These are phyloP conservation scores for Catenaria anguillulae DNA, from an alignment of 371 early-diverging fungal species.

Conservation along the genomic window DNA sequence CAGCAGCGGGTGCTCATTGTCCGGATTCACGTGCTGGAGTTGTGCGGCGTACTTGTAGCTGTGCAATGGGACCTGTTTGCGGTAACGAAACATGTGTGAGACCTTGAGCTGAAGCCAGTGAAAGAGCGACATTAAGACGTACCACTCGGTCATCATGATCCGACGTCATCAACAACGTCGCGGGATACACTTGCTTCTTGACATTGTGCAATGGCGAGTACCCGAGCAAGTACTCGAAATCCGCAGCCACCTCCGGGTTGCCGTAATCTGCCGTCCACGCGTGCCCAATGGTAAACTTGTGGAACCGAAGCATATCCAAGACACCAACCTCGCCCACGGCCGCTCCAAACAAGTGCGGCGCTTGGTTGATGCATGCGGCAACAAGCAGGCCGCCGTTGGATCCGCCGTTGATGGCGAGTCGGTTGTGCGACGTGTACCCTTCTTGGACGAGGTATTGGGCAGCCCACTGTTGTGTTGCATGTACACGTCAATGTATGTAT, in stretches of 20 bases:
- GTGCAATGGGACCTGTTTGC: constrained; percentile 31
- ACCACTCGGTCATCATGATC: constrained; percentile 34
- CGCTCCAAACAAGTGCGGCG: constrained; percentile 35
- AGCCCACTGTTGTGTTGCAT: no score
- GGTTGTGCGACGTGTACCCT: constrained; percentile 25
- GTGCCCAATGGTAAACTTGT: constrained; percentile 32
- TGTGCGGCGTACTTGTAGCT: constrained; percentile 44
- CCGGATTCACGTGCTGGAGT: constrained; percentile 30
- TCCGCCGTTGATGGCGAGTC: constrained; percentile 48
- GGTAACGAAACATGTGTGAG: no score
- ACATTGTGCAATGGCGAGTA: constrained; percentile 55
- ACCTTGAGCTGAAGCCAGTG: no score
- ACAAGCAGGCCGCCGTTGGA: constrained; percentile 53
- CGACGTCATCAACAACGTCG: constrained; percentile 24
- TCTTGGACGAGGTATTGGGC: constrained; percentile 24
- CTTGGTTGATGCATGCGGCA: constrained; percentile 23
- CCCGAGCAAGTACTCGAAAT: constrained; percentile 25
- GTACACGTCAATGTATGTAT: no score
- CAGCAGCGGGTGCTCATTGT: constrained; percentile 33
- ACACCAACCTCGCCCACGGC: constrained; percentile 33
- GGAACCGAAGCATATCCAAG: constrained; percentile 37
- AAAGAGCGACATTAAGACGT: no score
- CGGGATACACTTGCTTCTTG: constrained; percentile 14
- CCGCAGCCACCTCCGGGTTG: constrained; percentile 26
- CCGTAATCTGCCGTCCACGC: constrained; percentile 36